These are phyloP conservation scores for Candida succiphila DNA, from an alignment of 805 yeast genomes.

Conservation along the genomic window DNA sequence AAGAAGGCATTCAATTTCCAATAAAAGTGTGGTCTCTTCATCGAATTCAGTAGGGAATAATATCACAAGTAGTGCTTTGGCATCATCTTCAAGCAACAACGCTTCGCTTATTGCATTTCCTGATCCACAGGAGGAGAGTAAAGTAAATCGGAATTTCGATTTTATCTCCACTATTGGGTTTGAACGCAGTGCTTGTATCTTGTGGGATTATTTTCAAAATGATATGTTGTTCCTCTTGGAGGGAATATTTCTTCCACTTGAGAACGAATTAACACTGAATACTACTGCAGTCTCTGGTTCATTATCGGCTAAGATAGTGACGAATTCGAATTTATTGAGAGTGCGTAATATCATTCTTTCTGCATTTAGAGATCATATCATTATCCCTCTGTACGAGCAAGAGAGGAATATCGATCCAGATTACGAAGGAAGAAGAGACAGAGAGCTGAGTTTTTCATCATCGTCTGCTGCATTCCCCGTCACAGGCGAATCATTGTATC, in stretches of 20 bases:
- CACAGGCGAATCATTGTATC: background rate
- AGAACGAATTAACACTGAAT: slow-evolving; percentile 25
- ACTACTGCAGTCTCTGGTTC: background rate
- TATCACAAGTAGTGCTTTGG: slow-evolving; percentile 5
- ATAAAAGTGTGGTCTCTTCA: slow-evolving; percentile 12
- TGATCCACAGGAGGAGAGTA: slow-evolving; percentile 12
- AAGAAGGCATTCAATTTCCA: slow-evolving; percentile 13
- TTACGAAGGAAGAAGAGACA: slow-evolving; percentile 11
- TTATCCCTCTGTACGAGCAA: slow-evolving; percentile 41
- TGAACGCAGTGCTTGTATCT: slow-evolving; percentile 26
- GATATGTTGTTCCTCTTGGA: slow-evolving; percentile 47
- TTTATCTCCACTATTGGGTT: slow-evolving; percentile 10
- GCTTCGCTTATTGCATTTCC: background rate
- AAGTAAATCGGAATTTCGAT: slow-evolving; percentile 13
- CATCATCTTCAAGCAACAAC: slow-evolving; percentile 6
- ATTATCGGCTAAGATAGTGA: slow-evolving; percentile 4
- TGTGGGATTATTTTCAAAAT: slow-evolving; percentile 52
- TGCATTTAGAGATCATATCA: slow-evolving; percentile 43
- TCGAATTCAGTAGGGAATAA: too few species aligned
- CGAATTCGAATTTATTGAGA: too few species aligned
- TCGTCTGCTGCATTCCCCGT: background rate
- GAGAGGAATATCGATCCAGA: slow-evolving; percentile 18
- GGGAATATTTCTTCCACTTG: slow-evolving; percentile 54
- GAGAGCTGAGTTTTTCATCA: background rate
- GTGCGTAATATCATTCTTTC: slow-evolving; percentile 30